Evolutionary conservation across 345 rosid species (phyloP).

Genomic region (Nephelium lappaceum): DNA sequence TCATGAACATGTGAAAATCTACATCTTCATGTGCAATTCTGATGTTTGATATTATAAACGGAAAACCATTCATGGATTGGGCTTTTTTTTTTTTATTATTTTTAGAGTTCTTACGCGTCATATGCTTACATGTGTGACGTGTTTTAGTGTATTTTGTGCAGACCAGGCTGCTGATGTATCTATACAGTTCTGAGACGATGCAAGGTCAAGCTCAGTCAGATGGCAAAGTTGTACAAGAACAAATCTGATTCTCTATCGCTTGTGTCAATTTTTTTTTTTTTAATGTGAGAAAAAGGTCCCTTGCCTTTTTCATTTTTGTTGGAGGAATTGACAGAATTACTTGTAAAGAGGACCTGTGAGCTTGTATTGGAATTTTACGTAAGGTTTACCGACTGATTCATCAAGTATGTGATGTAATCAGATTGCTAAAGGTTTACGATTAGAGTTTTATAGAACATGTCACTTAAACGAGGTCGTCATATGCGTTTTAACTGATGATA

Average conservation of each 20-base stretch:
- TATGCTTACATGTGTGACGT: neutral
- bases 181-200: neutral
- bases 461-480: too few relatives aligned
- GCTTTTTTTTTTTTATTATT: too few relatives aligned
- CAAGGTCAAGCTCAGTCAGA: neutral
- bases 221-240: neutral
- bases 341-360: neutral
- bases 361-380: neutral
- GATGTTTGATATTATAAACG: neutral
- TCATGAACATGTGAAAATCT: neutral
- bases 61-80: neutral
- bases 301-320: neutral
- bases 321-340: neutral
- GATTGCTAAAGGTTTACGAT: too few relatives aligned
- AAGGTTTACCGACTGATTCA: neutral
- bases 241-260: neutral
- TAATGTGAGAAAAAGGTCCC: neutral
- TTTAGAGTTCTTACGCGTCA: neutral
- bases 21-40: neutral
- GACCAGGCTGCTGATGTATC: neutral
- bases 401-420: neutral
- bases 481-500: neutral
- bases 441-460: neutral
- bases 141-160: neutral
- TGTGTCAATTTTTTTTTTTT: neutral